These are phyloP conservation scores for Mycena epipterygia DNA, from an alignment of 768 basidiomycete species.

Conservation along the genomic window DNA sequence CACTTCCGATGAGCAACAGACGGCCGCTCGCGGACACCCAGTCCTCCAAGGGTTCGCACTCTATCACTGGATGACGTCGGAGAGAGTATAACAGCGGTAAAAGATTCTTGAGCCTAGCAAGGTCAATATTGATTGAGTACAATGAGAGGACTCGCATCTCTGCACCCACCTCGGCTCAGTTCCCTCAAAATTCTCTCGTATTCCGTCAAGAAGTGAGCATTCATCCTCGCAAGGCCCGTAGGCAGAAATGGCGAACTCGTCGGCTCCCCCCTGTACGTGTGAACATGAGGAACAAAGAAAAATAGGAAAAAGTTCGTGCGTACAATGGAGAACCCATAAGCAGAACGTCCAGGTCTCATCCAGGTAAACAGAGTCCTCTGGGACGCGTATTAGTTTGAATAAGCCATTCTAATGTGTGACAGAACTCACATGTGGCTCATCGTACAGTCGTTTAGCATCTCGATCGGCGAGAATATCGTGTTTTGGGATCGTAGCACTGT, in stretches of 20 bases:
- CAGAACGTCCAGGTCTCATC: not conserved
- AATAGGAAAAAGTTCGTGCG: not conserved
- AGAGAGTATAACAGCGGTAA: not conserved
- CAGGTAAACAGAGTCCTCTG: not conserved
- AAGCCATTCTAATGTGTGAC: not conserved
- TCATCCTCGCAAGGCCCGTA: not conserved
- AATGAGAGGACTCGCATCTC: not conserved
- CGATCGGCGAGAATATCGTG: not conserved
- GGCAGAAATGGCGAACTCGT: not conserved
- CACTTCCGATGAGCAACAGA: not conserved
- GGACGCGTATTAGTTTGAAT: not conserved
- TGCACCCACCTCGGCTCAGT: constrained; percentile 3
- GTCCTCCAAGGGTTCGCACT: not conserved
- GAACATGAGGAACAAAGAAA: not conserved
- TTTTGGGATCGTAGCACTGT: constrained; percentile 8
- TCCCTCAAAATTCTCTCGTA: not conserved
- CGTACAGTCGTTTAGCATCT: not conserved
- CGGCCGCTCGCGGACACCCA: constrained; percentile 2
- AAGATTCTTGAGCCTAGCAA: not conserved
- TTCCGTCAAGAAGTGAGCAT: not conserved
- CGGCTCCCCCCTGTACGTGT: not conserved
- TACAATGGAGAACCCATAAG: not conserved
- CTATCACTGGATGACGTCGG: not conserved
- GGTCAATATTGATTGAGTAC: not conserved
- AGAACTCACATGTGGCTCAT: not conserved